phyloP scores from a whole-genome alignment of 805 yeast genomes.

The Wickerhamiella spandovensis region DNA sequence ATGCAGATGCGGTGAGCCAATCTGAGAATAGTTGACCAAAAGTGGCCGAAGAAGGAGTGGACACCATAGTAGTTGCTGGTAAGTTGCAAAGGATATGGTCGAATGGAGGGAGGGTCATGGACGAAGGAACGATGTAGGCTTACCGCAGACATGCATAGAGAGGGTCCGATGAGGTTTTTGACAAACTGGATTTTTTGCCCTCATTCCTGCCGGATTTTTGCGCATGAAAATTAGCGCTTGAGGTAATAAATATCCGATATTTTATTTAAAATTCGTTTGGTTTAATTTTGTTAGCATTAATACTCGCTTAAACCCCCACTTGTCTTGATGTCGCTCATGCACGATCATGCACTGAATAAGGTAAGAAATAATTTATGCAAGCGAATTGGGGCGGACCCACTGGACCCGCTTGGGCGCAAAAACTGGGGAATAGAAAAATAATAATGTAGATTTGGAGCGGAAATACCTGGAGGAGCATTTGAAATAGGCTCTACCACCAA shows the following conservation, averaged over 20 bases:
- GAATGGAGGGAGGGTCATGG: not conserved
- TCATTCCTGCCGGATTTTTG: not conserved
- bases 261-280: too few relatives aligned
- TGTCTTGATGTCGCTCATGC: too few relatives aligned
- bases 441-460: too few relatives aligned
- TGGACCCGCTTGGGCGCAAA: too few relatives aligned
- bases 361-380: not conserved
- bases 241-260: too few relatives aligned
- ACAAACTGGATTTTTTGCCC: not conserved
- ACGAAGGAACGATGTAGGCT: not conserved
- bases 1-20: not conserved
- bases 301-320: too few relatives aligned
- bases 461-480: too few relatives aligned
- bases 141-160: not conserved
- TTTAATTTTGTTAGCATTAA: too few relatives aligned
- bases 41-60: not conserved
- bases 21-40: not conserved
- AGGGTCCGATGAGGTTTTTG: not conserved
- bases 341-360: not conserved
- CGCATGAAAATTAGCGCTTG: too few relatives aligned
- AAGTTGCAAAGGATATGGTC: not conserved
- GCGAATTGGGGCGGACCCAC: not conserved
- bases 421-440: too few relatives aligned
- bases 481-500: too few relatives aligned
- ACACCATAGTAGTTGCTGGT: not conserved